A percentile compares a stretch with the other conserved stretches of the same genome.
Conservation (phyloP, 1,284 basidiomycete genomes). For the Ustilago loliicola region DNA sequence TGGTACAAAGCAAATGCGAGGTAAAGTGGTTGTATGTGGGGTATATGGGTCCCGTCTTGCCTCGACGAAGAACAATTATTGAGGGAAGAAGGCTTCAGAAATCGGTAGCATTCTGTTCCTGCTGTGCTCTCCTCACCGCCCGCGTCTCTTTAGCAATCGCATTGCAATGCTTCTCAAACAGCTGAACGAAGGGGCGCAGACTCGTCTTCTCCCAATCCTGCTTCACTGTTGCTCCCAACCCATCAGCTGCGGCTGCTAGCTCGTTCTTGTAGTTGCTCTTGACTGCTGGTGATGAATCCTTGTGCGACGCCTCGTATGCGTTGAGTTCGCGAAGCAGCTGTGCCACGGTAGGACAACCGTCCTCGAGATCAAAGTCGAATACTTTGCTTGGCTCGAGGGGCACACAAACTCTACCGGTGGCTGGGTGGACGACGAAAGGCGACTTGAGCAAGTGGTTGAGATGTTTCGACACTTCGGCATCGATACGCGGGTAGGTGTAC, state of each 20-base stretch:
- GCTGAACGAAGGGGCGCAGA: constrained; percentile 88
- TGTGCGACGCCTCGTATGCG: constrained; percentile 72
- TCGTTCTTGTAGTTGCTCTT: constrained; percentile 50
- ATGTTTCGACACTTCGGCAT: constrained; percentile 96
- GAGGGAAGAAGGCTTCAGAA: constrained; percentile 23
- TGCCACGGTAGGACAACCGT: constrained; percentile 83
- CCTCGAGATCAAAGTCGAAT: constrained; percentile 86
- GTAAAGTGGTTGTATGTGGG: constrained; percentile 1
- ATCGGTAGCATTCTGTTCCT: constrained; percentile 47
- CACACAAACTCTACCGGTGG: constrained; percentile 94
- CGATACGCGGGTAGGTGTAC: constrained; percentile 95
- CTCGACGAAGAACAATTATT: too few relatives aligned
- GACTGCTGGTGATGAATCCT: constrained; percentile 50
- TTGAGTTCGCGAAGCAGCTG: constrained; percentile 84
- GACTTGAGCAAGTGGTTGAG: constrained; percentile 97
- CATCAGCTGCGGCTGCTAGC: constrained; percentile 30
- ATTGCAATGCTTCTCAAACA: constrained; percentile 82
- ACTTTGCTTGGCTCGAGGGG: constrained; percentile 85
- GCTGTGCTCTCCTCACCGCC: constrained; percentile 28
- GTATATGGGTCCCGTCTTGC: constrained; percentile 7
- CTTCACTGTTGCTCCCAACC: constrained; percentile 39
- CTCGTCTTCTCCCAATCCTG: constrained; percentile 75
- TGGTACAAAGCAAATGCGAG: background rate
- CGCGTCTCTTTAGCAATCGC: constrained; percentile 50
- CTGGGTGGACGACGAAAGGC: constrained; percentile 96